Percentiles rank a stretch among this genome's conserved stretches.
phyloP scores from a whole-genome alignment of 2,329 filamentous ascomycete species.

The Colletotrichum limetticola region DNA sequence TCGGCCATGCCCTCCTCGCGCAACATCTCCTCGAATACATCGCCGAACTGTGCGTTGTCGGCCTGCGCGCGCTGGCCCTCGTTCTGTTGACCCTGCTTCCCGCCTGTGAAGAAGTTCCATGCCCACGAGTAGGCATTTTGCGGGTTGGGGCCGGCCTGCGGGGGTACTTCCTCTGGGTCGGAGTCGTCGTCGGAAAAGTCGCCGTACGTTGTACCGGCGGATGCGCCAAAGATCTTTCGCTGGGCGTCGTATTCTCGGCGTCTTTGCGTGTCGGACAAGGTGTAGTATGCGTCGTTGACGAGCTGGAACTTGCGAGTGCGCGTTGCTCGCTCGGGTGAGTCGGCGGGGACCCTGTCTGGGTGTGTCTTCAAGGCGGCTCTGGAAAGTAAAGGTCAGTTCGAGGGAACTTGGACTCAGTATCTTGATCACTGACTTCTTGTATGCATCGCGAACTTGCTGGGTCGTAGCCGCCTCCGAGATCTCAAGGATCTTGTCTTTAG shows the following conservation, averaged over 20 bases:
- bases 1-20: constrained; percentile 86
- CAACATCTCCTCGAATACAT: constrained; percentile 91
- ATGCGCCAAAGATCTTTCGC: constrained; percentile 66
- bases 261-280: constrained; percentile 81
- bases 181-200: constrained; percentile 50
- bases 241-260: constrained; percentile 87
- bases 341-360: constrained; percentile 86
- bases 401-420: neutral
- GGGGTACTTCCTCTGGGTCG: constrained; percentile 40
- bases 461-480: constrained; percentile 78
- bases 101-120: constrained; percentile 68
- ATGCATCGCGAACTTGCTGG: constrained; percentile 90
- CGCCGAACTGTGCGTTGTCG: constrained; percentile 85
- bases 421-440: constrained; percentile 75
- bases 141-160: constrained; percentile 41
- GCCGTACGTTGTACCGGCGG: constrained; percentile 42
- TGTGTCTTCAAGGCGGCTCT: constrained; percentile 92
- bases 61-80: constrained; percentile 61
- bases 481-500: constrained; percentile 77
- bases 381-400: constrained; percentile 35
- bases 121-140: constrained; percentile 80
- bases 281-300: constrained; percentile 94
- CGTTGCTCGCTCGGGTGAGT: constrained; percentile 82
- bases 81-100: constrained; percentile 49
- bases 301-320: constrained; percentile 92